These are phyloP conservation scores for Sphaerosporella brunnea DNA, from an alignment of 495 filamentous ascomycete species.

Conservation along the genomic window DNA sequence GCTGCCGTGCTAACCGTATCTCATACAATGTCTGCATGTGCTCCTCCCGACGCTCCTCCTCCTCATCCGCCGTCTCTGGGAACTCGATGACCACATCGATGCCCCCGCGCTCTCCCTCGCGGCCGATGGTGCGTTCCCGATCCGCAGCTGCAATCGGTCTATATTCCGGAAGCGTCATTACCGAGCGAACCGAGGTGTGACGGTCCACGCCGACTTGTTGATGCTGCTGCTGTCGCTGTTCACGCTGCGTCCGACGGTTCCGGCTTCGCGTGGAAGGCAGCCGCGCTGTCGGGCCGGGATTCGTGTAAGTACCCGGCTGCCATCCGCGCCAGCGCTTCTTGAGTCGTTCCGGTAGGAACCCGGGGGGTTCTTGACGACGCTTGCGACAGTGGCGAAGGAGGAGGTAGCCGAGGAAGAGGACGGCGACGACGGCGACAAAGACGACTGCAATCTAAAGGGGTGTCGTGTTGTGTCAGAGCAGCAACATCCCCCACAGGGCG, in stretches of 20 bases:
- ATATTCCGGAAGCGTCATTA: constrained; percentile 85
- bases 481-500: too few relatives aligned
- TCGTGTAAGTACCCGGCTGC: constrained; percentile 30
- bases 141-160: constrained; percentile 37
- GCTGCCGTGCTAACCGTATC: constrained; percentile 60
- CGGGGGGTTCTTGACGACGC: constrained; percentile 31
- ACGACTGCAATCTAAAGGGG: constrained; percentile 17
- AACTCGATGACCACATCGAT: constrained; percentile 85
- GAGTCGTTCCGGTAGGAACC: constrained; percentile 40
- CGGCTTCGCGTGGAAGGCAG: constrained; percentile 18
- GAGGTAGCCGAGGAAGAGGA: constrained; percentile 31
- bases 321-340: constrained; percentile 46
- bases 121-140: constrained; percentile 66
- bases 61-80: constrained; percentile 48
- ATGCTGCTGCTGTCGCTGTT: constrained; percentile 7
- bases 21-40: constrained; percentile 90
- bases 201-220: constrained; percentile 42
- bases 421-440: constrained; percentile 18
- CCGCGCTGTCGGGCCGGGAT: constrained; percentile 2
- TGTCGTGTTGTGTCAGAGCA: neutral
- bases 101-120: constrained; percentile 80
- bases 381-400: constrained; percentile 34
- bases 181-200: constrained; percentile 69
- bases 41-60: constrained; percentile 66
- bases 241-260: constrained; percentile 10